Base-by-base conservation (phyloP, 306 rosid species). In the Castanea crenata region DNA sequence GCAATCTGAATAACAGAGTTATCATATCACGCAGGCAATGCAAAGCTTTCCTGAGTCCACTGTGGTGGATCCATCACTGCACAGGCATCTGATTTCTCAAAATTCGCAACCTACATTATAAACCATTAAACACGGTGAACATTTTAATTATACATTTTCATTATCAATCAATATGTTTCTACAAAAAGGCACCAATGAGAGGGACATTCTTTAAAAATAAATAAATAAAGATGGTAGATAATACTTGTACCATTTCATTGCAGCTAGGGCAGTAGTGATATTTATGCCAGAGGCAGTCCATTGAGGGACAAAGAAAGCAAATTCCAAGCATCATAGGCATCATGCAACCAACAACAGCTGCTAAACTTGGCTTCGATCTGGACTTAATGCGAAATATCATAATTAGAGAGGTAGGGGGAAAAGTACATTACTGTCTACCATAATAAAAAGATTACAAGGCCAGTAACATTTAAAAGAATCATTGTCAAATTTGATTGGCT, bases 231-330 rank as follows among this genome's bases (percentile, higher is more conserved):
- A 55, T 31, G 5, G n/a, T 4, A 25, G 29, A 73, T 4, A 59
- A 55, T 14, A 74, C 15, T 29, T 6, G 3, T 83, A 94, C 98
- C 97, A 88, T 92, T 69, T 87, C 83, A 1, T 92, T 83, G 87
- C 98, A 94, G 34, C 82, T 77, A 23, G 98, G 96, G 81, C 98
- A 94, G 34, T 88, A 89, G 80, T 94, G 98, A 78, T 90, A 83
- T 79, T 94, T 92, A 79, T 94, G 98, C 98, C 98, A 94, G 56
- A 94, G 98, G 76, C 98, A 94, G 79, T 94, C 94, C 92, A 88
- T 86, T 8, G 96, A 87, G 57, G 94, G 98, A 85, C 88, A 81
- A 25, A 94, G 97, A 87, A 92, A 94, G 83, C 98, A 94, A 70
- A 91, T 59, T 72, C 97, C 98, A 71, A 92, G 86, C 94, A 92